Evolutionary conservation across 768 basidiomycete genomes (phyloP), one percentile per base, ranked within the genome.

Genomic region (Macrolepiota dolichaula): DNA sequence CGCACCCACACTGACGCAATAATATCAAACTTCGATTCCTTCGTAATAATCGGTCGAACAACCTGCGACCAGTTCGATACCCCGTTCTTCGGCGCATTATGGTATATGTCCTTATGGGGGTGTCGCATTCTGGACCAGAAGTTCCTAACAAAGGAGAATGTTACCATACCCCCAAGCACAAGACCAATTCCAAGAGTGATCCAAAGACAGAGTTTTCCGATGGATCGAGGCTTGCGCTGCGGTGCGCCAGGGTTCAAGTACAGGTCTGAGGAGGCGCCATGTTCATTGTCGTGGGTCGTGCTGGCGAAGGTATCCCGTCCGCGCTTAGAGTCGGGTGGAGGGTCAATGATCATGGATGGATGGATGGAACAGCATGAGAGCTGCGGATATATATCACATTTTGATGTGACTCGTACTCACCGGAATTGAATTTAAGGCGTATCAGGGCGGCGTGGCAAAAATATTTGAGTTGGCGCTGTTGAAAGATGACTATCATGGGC

Each of bases 1-100:
- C 61, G n/a, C 22, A 62, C 51, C 67, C 67, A 65, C 0, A 68
- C 66, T 3, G 63, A 65, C 12, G 66, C 67, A 3, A 62, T 61
- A 11, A 68, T 52, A 32, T 67, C 67, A 58, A 68, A 68, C 29
- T 46, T 53, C 4, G 62, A 55, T 32, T 67, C 36, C 17, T 56
- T 44, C 6, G 55, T 62, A 22, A 68, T 42, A 37, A 68, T 62
- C 2, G 67, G 67, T 19, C 57, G 62, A 1, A 68, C 66, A 1
- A 68, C 65, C 24, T 42, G 38, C 32, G 61, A 46, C 53, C 46
- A 50, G 36, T 59, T 57, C 12, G 19, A 19, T 24, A 59, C 54
- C 27, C 57, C 53, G 1, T 19, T 54, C 12, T 42, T 25, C 25
- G 53, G 46, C 13, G n/a, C 25, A 38, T 60, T 50, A 24, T 38